Conservation (phyloP, 352 stramenopile genomes). For the Phytophthora vignae region DNA sequence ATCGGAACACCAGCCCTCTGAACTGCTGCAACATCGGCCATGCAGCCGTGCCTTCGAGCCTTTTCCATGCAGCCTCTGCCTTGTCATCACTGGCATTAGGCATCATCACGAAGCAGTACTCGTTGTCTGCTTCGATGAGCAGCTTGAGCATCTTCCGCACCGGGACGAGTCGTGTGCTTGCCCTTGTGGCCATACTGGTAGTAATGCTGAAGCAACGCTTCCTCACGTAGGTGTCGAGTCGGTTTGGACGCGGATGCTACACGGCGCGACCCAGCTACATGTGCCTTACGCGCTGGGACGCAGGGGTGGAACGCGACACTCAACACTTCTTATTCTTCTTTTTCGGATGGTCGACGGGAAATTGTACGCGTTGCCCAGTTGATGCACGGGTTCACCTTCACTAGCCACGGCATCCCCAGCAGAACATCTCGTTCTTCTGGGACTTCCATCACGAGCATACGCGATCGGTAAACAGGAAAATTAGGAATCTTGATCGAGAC, state of each 20-base stretch:
- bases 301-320: background rate
- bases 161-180: too few species aligned
- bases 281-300: background rate
- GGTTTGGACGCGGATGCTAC: too few species aligned
- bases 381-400: background rate
- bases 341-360: background rate
- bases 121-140: background rate
- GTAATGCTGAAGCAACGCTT: too few species aligned
- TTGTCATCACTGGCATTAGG: background rate
- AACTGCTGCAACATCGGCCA: background rate
- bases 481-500: background rate
- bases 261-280: too few species aligned
- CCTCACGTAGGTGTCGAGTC: too few species aligned
- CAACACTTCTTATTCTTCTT: background rate
- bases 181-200: too few species aligned
- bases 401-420: background rate
- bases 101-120: constrained; percentile 6
- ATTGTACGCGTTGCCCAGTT: background rate
- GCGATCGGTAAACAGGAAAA: background rate
- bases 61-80: background rate
- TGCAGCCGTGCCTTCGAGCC: background rate
- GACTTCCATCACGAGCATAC: background rate
- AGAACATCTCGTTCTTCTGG: background rate
- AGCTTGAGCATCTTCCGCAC: background rate
- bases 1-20: constrained; percentile 1